Conservation (phyloP, 148 eudicot species). For the Rhododendron kiyosumense region DNA sequence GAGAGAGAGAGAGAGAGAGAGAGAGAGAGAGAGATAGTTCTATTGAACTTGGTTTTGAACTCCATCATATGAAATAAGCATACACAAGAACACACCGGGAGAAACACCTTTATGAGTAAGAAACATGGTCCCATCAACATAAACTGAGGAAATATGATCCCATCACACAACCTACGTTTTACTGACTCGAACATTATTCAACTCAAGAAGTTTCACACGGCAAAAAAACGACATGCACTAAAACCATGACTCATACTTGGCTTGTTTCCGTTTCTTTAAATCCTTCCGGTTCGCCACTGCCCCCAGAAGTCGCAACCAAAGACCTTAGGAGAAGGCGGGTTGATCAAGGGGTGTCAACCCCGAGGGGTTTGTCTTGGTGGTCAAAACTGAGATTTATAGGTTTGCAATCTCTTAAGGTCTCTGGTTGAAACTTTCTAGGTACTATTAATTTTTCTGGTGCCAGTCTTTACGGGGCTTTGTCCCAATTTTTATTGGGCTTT, state of each 20-base stretch:
- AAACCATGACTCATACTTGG: slow-evolving; percentile 18
- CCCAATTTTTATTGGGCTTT: not conserved
- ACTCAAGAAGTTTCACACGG: not conserved
- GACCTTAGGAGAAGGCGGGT: slow-evolving; percentile 70
- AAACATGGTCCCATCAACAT: not conserved
- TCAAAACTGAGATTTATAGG: not conserved
- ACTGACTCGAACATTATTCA: not conserved
- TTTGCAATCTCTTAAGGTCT: not conserved
- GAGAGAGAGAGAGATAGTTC: not conserved
- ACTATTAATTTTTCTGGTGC: not conserved
- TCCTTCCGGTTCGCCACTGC: slow-evolving; percentile 20
- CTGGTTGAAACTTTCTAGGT: too few relatives aligned
- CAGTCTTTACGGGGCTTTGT: not conserved
- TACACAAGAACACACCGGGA: not conserved
- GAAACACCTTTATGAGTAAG: not conserved
- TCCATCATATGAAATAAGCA: not conserved
- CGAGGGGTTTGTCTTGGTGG: not conserved
- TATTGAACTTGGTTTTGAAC: not conserved
- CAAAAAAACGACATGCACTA: not conserved
- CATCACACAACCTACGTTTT: not conserved
- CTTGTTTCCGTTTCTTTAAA: not conserved
- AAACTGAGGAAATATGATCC: not conserved
- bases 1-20: not conserved
- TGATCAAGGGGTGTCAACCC: slow-evolving; percentile 24
- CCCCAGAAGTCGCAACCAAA: slow-evolving; percentile 38